Evolutionary conservation across 208 protist species (phyloP).

Genomic region (Phytomonas serpens): DNA sequence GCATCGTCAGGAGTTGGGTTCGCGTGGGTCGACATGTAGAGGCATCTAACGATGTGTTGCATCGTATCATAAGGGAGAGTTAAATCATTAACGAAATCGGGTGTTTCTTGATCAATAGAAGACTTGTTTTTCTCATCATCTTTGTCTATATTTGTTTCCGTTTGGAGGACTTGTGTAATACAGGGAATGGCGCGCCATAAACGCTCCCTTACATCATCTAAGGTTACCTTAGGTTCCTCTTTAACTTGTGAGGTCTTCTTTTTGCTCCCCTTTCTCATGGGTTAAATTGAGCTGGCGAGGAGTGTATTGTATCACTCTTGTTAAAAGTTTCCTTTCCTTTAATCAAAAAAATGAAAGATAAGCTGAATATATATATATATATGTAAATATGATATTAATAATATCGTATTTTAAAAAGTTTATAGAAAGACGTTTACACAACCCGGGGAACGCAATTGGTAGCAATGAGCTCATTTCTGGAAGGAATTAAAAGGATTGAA

Average conservation of each 20-base stretch:
- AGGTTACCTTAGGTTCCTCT: conserved; percentile 14
- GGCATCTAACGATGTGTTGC: conserved; percentile 39
- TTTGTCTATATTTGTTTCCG: neutral
- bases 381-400: neutral
- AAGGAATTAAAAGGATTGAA: neutral
- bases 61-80: conserved; percentile 39
- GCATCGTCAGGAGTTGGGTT: conserved; percentile 52
- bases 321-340: neutral
- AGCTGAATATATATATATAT: neutral
- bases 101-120: neutral
- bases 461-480: neutral
- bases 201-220: conserved; percentile 42
- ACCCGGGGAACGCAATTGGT: neutral
- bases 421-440: neutral
- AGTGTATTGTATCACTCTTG: neutral
- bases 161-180: conserved; percentile 16
- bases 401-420: neutral
- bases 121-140: neutral
- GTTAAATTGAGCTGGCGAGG: neutral
- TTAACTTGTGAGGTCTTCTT: neutral
- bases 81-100: neutral
- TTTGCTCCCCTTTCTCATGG: neutral
- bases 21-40: conserved; percentile 51
- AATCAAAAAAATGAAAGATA: neutral
- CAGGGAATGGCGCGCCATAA: conserved; percentile 63